Evolutionary conservation across 495 filamentous ascomycete species (phyloP).

Genomic region (Aspergillus sparsus): DNA sequence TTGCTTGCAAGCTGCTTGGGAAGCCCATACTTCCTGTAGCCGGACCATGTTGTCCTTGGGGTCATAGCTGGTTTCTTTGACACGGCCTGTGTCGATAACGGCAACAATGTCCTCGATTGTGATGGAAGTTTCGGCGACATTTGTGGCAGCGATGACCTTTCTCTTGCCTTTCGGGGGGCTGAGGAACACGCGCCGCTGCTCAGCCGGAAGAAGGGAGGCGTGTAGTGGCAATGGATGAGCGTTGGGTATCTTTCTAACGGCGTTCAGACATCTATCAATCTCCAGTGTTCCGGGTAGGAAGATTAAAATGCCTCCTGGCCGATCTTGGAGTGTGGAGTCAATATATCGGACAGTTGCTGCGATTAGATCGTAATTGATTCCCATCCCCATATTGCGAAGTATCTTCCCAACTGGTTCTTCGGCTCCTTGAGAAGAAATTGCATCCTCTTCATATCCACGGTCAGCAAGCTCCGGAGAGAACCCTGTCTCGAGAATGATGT

Average conservation of each 20-base stretch:
- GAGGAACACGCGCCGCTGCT: conserved; percentile 85
- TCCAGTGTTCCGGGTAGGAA: conserved; percentile 87
- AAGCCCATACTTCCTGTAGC: conserved; percentile 93
- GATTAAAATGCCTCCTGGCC: conserved; percentile 85
- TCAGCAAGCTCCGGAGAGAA: conserved; percentile 56
- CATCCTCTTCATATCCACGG: conserved; percentile 37
- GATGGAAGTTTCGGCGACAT: conserved; percentile 97
- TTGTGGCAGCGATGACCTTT: conserved; percentile 92
- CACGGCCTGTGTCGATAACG: conserved; percentile 91
- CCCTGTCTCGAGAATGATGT: conserved; percentile 76
- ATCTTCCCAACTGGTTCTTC: conserved; percentile 58
- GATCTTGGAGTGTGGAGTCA: conserved; percentile 66
- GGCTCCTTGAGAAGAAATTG: conserved; percentile 35
- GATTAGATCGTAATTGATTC: conserved; percentile 92
- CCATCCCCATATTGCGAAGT: conserved; percentile 74
- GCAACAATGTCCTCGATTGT: conserved; percentile 97
- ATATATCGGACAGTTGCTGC: conserved; percentile 76
- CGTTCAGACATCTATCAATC: conserved; percentile 78
- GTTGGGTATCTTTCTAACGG: conserved; percentile 66
- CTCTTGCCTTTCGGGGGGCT: conserved; percentile 73
- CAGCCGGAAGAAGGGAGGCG: conserved; percentile 81
- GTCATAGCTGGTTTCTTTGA: conserved; percentile 96
- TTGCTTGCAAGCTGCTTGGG: conserved; percentile 91
- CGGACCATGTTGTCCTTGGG: conserved; percentile 91
- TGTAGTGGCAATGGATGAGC: conserved; percentile 85